Evolutionary conservation across 78 protist species (phyloP), one percentile per base, ranked within the genome.

Genomic region (Chrysochromulina tobinii): DNA sequence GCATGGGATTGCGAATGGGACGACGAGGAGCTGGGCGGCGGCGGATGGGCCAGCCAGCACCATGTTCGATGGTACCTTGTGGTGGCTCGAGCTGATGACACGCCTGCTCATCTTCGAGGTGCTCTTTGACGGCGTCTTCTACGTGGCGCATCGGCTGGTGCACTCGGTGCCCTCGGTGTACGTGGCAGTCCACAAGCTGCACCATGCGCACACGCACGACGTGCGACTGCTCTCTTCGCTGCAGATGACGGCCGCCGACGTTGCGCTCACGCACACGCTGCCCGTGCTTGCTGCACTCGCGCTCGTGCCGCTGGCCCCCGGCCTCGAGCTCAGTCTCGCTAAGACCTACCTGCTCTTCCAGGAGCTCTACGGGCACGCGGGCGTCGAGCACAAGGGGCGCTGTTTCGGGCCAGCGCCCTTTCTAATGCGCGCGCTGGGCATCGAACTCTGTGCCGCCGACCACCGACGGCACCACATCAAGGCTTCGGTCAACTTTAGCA

Each of bases 191-290:
- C 77, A 68, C 77, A 68, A 68, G 77, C 77, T 68, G 77, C 77
- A 68, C 77, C 77, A 68, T 9, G 51, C 51, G 77, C 77, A 68
- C 77, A 68, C 77, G 77, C 77, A 68, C 50, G 77, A 68, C 77
- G 50, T 68, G 51, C 50, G 77, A 8, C 77, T 68, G 20, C 27
- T 68, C 77, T 68, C 77, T 50, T 21, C 77, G 48, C 77, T 68
- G 77, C 77, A 68, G 11, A 68, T 68, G 77, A n/a, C 48, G 8
- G 51, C 77, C 51, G 77, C 77, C 11, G 77, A 68, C 77, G 77
- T 68, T 27, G 77, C 50, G 12, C 9, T n/a, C 51, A 68, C 77
- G 77, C 77, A 68, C 77, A 68, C 77, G 77, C 51, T n/a, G 77
- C 77, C 77, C 50, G 51, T 68, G 77, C 77, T 68, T 50, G 77